These are phyloP conservation scores for Thalia dealbata DNA, from an alignment of 176 grass and related monocot species.

Conservation along the genomic window DNA sequence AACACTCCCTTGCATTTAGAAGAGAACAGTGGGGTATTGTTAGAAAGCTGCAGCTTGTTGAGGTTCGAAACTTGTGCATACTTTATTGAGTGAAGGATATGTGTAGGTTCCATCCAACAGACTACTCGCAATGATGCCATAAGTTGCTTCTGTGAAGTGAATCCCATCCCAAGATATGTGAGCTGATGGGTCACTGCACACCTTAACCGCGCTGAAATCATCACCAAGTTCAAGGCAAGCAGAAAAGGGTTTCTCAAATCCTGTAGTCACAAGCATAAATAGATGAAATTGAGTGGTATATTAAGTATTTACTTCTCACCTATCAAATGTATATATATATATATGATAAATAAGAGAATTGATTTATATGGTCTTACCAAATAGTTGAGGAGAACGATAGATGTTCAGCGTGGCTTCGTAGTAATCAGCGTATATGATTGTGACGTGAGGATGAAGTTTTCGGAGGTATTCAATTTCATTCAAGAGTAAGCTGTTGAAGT, in stretches of 20 bases:
- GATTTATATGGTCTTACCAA: neutral
- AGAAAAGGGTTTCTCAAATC: neutral
- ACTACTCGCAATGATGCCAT: neutral
- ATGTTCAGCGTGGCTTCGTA: neutral
- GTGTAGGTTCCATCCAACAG: neutral
- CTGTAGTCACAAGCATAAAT: neutral
- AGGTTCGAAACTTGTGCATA: too few relatives aligned
- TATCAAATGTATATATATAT: too few relatives aligned
- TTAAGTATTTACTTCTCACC: too few relatives aligned
- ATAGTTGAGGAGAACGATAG: neutral
- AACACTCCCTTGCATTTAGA: too few relatives aligned
- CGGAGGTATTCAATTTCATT: neutral
- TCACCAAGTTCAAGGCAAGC: neutral
- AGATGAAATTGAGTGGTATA: too few relatives aligned
- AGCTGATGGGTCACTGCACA: neutral
- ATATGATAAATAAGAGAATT: neutral
- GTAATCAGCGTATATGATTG: neutral
- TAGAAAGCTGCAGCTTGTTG: too few relatives aligned
- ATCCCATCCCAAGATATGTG: neutral
- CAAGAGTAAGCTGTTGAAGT: neutral
- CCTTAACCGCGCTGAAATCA: neutral
- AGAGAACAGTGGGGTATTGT: neutral
- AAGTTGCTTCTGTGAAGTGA: constrained; percentile 1
- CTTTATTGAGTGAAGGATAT: constrained; percentile 1
- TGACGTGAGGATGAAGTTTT: neutral